These are phyloP conservation scores for Cyberlindnera mississippiensis DNA, from an alignment of 805 yeast genomes.

Conservation along the genomic window DNA sequence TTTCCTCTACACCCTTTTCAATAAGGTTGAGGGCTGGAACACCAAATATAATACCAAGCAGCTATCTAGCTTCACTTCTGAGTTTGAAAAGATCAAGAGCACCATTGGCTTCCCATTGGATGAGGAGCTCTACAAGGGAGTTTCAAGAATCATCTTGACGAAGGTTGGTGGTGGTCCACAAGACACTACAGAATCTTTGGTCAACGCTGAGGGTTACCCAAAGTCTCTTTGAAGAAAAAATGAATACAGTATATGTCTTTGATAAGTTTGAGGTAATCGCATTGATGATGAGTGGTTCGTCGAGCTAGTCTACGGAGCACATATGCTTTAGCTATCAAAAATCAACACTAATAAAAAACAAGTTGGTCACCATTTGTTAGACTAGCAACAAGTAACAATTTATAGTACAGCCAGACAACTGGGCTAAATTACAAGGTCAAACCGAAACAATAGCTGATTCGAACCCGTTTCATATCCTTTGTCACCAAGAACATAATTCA, in stretches of 20 bases:
- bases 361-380: too few species aligned
- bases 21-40: conserved; percentile 67
- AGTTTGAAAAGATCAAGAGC: conserved; percentile 29
- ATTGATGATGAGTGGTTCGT: too few species aligned
- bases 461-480: neutral
- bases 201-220: conserved; percentile 63
- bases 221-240: conserved; percentile 4
- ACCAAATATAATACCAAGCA: conserved; percentile 33
- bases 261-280: too few species aligned
- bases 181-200: conserved; percentile 49
- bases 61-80: conserved; percentile 21
- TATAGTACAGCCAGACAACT: conserved; percentile 2
- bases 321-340: too few species aligned
- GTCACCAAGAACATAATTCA: neutral
- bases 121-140: conserved; percentile 58
- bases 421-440: neutral
- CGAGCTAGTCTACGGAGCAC: too few species aligned
- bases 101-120: conserved; percentile 40
- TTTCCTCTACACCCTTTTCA: conserved; percentile 57
- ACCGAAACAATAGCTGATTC: neutral
- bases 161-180: conserved; percentile 87
- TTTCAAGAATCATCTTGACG: conserved; percentile 80
- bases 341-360: too few species aligned
- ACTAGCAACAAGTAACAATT: neutral
- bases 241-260: neutral